phyloP scores from a whole-genome alignment of 2,329 filamentous ascomycete species.

The Neodidymelliopsis sp. region DNA sequence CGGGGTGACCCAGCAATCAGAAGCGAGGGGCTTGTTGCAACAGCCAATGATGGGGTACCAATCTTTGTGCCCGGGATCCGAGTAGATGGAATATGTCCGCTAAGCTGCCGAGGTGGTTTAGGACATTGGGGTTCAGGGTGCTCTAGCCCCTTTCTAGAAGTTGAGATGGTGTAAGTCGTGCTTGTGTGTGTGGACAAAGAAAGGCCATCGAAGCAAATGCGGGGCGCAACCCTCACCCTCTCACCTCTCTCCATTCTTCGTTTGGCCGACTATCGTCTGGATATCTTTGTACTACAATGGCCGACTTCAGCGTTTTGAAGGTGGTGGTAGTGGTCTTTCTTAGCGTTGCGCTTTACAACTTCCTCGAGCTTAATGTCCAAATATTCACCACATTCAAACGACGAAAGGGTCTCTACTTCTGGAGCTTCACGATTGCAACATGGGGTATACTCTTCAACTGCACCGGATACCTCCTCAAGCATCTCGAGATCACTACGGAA shows the following conservation, averaged over 20 bases:
- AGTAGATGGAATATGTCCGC: neutral
- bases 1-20: neutral
- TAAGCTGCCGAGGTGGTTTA: conserved; percentile 17
- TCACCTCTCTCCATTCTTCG: neutral
- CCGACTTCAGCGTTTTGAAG: conserved; percentile 8
- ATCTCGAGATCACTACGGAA: conserved; percentile 44
- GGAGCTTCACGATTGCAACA: conserved; percentile 54
- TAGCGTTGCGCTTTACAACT: conserved; percentile 45
- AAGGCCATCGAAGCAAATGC: conserved; percentile 2
- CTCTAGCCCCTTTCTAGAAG: conserved; percentile 14
- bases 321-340: conserved; percentile 29
- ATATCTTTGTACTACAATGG: conserved; percentile 8
- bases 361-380: conserved; percentile 54
- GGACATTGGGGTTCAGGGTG: conserved; percentile 3
- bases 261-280: neutral
- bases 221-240: neutral
- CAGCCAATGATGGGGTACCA: neutral
- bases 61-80: neutral
- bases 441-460: conserved; percentile 55
- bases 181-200: conserved; percentile 5
- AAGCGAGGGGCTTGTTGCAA: neutral
- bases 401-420: conserved; percentile 57
- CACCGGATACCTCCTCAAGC: conserved; percentile 54
- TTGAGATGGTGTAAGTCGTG: neutral
- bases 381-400: conserved; percentile 56